Evolutionary conservation across 257 asterid genomes (phyloP).

Genomic region (Eucommia ulmoides): DNA sequence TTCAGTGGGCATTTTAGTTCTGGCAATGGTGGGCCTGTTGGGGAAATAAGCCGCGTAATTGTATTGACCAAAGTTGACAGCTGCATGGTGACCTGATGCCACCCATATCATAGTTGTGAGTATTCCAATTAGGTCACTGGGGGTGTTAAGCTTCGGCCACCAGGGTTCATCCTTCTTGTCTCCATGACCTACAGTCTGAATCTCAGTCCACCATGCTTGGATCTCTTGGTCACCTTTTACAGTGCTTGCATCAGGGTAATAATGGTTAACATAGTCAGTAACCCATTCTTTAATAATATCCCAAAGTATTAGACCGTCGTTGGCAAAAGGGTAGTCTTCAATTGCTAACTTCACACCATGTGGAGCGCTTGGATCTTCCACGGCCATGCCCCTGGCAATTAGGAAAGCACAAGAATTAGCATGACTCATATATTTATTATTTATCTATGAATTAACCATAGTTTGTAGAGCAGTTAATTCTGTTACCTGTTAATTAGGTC

Average conservation of each 20-base stretch:
- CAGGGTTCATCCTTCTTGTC: too few relatives aligned
- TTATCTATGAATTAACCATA: too few relatives aligned
- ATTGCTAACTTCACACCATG: conserved; percentile 59
- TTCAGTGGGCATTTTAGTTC: conserved; percentile 51
- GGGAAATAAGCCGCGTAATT: conserved; percentile 59
- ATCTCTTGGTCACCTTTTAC: conserved; percentile 46
- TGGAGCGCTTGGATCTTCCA: conserved; percentile 54
- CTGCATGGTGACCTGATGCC: conserved; percentile 73
- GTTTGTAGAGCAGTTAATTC: too few relatives aligned
- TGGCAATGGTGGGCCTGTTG: conserved; percentile 56
- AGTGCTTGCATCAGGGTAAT: conserved; percentile 25
- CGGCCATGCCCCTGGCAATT: conserved; percentile 65
- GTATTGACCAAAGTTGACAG: conserved; percentile 74
- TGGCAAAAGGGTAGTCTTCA: conserved; percentile 75
- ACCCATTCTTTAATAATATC: conserved; percentile 62
- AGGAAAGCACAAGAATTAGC: neutral
- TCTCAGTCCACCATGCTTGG: too few relatives aligned
- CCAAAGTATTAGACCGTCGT: conserved; percentile 68
- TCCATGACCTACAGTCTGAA: too few relatives aligned
- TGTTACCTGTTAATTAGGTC: conserved; percentile 59
- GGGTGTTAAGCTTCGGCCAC: conserved; percentile 62
- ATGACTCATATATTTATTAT: too few relatives aligned
- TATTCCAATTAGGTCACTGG: conserved; percentile 32
- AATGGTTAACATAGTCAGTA: conserved; percentile 40
- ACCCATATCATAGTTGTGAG: conserved; percentile 64